Evolutionary conservation across 306 rosid genomes (phyloP), one percentile per base, ranked within the genome.

Genomic region (Neltuma alba): DNA sequence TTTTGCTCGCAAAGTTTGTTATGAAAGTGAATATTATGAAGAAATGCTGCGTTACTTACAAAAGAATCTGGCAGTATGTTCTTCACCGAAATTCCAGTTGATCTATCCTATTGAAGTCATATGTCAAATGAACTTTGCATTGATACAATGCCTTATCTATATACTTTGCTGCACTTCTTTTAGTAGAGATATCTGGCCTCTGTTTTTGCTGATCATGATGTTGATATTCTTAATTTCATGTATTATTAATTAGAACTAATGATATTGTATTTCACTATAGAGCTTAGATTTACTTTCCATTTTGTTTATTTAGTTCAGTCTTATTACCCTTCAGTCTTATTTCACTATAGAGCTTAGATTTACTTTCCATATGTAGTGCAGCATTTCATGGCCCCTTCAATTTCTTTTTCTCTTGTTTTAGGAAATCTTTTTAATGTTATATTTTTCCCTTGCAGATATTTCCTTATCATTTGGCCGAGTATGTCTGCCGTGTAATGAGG

Each of bases 401-500:
- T 52, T 28, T 68, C 55, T 61, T 25, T 12, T 82, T 65, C 78
- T 45, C 83, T 71, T 83, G 57, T 34, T 76, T 55, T 68, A 65
- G 57, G 77, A 34, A 41, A 76, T 79, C 28, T 50, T 76, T 74
- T 80, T 87, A 79, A 87, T 4, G 36, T n/a, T 11, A 69, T 79
- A 6, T 69, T 77, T 12, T 10, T 25, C 81, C 33, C 75, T 76
- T 90, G 96, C 99, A 96, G 99, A 87, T 96, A 58, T 93, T 93
- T 86, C 99, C 99, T 62, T 96, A 96, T 84, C 99, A 91, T 87
- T 92, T 96, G 74, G 94, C 96, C 0, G 99, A 93, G 74, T 90
- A 93, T 79, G 88, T 96, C 85, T 96, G 99, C 83, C 97, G 98
- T 63, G 98, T 96, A 44, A 90, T 93, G 99, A 89, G 99, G 85